Percentiles rank a stretch among this genome's conserved stretches.
phyloP scores from a whole-genome alignment of 768 basidiomycete genomes.

The Plicaturopsis crispa region DNA sequence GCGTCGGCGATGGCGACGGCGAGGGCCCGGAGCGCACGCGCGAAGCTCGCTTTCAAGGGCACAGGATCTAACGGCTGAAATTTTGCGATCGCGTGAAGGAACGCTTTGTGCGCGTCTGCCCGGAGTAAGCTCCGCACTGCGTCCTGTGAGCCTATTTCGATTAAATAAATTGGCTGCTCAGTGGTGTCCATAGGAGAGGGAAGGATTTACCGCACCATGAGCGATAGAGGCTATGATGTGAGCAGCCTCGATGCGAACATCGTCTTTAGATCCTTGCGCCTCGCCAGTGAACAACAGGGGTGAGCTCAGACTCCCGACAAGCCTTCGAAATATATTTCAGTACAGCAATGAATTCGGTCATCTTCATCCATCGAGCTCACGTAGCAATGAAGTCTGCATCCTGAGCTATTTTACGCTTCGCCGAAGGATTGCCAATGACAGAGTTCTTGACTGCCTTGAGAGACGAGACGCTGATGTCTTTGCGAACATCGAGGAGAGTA shows the following conservation, averaged over 20 bases:
- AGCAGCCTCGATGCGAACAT: slow-evolving; percentile 64
- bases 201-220: slow-evolving; percentile 37
- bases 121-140: slow-evolving; percentile 51
- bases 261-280: slow-evolving; percentile 32
- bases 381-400: slow-evolving; percentile 49
- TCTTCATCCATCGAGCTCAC: too few relatives aligned
- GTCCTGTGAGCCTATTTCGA: slow-evolving; percentile 49
- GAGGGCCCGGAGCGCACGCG: slow-evolving; percentile 56
- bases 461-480: slow-evolving; percentile 15
- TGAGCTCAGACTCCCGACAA: slow-evolving; percentile 54
- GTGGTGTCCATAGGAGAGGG: not conserved
- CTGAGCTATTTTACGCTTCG: slow-evolving; percentile 50
- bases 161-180: not conserved
- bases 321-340: too few relatives aligned
- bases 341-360: too few relatives aligned
- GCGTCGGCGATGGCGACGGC: slow-evolving; percentile 56
- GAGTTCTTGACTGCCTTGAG: slow-evolving; percentile 69
- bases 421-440: slow-evolving; percentile 74
- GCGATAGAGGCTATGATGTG: slow-evolving; percentile 70
- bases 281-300: slow-evolving; percentile 22
- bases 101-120: slow-evolving; percentile 48
- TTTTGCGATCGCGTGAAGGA: slow-evolving; percentile 54
- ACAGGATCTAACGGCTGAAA: slow-evolving; percentile 30
- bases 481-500: not conserved
- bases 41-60: slow-evolving; percentile 46